phyloP scores from a whole-genome alignment of 129 eudicot species.

The Apium graveolens region DNA sequence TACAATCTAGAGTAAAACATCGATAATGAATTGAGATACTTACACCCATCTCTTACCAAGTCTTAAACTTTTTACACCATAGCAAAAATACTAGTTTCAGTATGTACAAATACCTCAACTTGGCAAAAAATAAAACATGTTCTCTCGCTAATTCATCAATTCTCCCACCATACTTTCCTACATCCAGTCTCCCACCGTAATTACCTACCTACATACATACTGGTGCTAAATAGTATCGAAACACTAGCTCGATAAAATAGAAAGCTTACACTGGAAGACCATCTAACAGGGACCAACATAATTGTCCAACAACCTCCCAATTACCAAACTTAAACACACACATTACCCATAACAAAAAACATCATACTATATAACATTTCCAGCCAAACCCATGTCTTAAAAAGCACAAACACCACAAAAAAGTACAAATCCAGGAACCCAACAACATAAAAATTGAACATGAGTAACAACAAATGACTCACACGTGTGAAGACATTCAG shows the following conservation, averaged over 20 bases:
- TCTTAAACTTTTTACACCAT: neutral
- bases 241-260: neutral
- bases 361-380: neutral
- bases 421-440: neutral
- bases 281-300: neutral
- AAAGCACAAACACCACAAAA: neutral
- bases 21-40: neutral
- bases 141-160: neutral
- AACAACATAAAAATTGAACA: neutral
- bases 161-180: neutral
- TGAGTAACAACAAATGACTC: conserved; percentile 10
- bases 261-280: neutral
- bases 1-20: neutral
- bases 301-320: neutral
- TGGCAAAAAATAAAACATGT: neutral
- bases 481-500: conserved; percentile 93
- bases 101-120: neutral
- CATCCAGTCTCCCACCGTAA: neutral
- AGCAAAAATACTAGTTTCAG: neutral
- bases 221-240: neutral
- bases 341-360: neutral
- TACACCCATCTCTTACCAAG: neutral
- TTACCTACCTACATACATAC: neutral
- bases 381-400: neutral
- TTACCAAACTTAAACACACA: neutral